Conservation (phyloP, 805 yeast genomes). For the Candida mattraensis region DNA sequence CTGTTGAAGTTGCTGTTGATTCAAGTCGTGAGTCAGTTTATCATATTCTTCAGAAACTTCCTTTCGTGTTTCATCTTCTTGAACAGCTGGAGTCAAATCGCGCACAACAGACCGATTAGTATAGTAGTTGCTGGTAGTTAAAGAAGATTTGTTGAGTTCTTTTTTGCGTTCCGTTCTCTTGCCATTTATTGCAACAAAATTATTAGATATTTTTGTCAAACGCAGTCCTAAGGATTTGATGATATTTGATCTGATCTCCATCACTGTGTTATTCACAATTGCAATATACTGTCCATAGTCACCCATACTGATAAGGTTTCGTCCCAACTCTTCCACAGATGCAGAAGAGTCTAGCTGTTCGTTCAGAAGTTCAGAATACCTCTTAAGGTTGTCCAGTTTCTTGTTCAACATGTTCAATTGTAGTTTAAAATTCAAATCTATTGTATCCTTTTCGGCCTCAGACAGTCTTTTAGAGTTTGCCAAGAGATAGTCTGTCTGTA, state of each 20-base stretch:
- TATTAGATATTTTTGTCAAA: slow-evolving; percentile 42
- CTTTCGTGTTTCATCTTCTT: slow-evolving; percentile 36
- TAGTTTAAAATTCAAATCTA: slow-evolving; percentile 28
- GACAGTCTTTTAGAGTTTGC: slow-evolving; percentile 26
- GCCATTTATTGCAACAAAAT: slow-evolving; percentile 49
- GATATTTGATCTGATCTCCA: slow-evolving; percentile 48
- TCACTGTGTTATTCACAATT: slow-evolving; percentile 38
- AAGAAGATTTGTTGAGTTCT: slow-evolving; percentile 36
- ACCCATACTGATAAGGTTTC: slow-evolving; percentile 33
- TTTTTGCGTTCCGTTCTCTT: slow-evolving; percentile 44
- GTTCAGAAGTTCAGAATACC: slow-evolving; percentile 39
- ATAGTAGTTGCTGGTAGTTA: slow-evolving; percentile 22
- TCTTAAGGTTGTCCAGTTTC: slow-evolving; percentile 34
- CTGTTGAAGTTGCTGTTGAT: slow-evolving; percentile 56
- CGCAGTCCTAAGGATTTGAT: slow-evolving; percentile 47
- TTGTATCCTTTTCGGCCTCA: slow-evolving; percentile 27
- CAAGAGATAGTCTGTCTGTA: slow-evolving; percentile 38
- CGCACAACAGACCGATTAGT: slow-evolving; percentile 7
- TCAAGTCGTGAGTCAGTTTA: slow-evolving; percentile 30
- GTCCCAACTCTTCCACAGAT: slow-evolving; percentile 44
- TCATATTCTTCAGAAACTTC: slow-evolving; percentile 36
- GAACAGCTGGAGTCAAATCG: slow-evolving; percentile 11
- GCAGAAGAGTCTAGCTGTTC: slow-evolving; percentile 51
- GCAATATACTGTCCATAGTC: slow-evolving; percentile 38
- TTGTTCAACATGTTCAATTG: slow-evolving; percentile 23